Evolutionary conservation across 768 basidiomycete species (phyloP), one percentile per base, ranked within the genome.

Genomic region (Pleurotus salmoneostramineus): DNA sequence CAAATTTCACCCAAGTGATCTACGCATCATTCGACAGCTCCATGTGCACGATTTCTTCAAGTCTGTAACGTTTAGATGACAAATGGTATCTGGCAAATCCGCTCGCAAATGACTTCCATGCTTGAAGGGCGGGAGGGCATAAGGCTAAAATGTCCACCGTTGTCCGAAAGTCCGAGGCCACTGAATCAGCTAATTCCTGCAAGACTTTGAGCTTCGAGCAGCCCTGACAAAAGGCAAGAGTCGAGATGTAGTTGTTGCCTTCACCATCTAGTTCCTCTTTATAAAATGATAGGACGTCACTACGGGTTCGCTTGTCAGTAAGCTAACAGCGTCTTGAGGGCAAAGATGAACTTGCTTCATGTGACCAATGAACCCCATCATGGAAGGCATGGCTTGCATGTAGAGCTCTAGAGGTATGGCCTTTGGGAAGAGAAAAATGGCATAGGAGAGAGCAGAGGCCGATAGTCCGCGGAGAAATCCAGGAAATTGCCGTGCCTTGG

Each of bases 201-300:
- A 56, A 11, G 46, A 31, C 55, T 11, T 33, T 35, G 55, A 44
- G 17, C 55, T 56, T 56, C 11, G 54, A 8, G 11, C 42, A 8
- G 42, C 31, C 12, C 10, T 33, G 15, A 31, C 31, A 17, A 6
- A 8, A 11, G 7, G 52, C 52, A 12, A 55, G n/a, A 27, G 46
- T 56, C 21, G 37, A 40, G 2, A 56, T 43, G 36, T 32, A 56
- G 42, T 56, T 56, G 43, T 45, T 27, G 21, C 32, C 42, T 33
- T 56, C 55, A 12, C 42, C 42, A 1, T 40, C 55, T 14, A 56
- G 42, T 35, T 56, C 55, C 42, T 56, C 55, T 12, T 56, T 56
- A 15, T 56, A 56, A 8, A 56, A 33, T 27, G 55, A 56, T 27
- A 56, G 42, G 3, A 56, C 35, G 36, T 56, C 55, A 35, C 42